Base-by-base conservation (phyloP, 352 stramenopile species). In the Phytopythium kandeliae region DNA sequence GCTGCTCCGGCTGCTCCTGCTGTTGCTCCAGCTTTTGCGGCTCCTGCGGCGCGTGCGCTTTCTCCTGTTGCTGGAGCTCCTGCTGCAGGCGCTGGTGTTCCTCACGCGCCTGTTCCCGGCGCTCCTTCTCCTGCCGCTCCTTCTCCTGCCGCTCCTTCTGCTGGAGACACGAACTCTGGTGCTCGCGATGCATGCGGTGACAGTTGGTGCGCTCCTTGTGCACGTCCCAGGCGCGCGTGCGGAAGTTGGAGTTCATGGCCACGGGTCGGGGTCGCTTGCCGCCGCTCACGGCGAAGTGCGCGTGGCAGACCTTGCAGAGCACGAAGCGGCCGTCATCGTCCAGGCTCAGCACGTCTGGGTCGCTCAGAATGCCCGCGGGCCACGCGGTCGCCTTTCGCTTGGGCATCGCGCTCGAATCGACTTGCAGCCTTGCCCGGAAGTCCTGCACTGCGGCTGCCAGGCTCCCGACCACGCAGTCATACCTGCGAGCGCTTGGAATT, bases 191-290 rank as follows among this genome's bases (percentile, higher is more conserved):
- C 28, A 86, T 42, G 34, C 79, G 79, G 46, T 90, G 79, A 38
- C 72, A 88, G 54, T 86, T 90, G 28, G 79, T 90, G 41, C 79
- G 79, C 45, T 85, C 72, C 61, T 90, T 90, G 63, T 90, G 79
- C 35, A 90, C 79, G 47, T 90, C 79, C 79, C 79, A 90, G 28
- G 79, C 79, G 24, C 79, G 67, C 44, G 74, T 86, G 44, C 79
- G 79, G 55, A 90, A 90, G 45, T 82, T 79, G 22, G 79, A 86
- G 65, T 90, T 90, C 77, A 90, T 88, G 51, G 88, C 80, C 31
- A 90, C 77, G 8, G 79, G 79, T 42, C 86, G 86, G 43, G 79
- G 79, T 48, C 85, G 86, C 70, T 90, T 90, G 48, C 79, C 79
- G 49, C 79, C 79, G 49, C 88, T 77, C 36, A 90, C 74, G 11